Conservation (phyloP, 2,329 filamentous ascomycete genomes). For the Colletotrichum costaricense region DNA sequence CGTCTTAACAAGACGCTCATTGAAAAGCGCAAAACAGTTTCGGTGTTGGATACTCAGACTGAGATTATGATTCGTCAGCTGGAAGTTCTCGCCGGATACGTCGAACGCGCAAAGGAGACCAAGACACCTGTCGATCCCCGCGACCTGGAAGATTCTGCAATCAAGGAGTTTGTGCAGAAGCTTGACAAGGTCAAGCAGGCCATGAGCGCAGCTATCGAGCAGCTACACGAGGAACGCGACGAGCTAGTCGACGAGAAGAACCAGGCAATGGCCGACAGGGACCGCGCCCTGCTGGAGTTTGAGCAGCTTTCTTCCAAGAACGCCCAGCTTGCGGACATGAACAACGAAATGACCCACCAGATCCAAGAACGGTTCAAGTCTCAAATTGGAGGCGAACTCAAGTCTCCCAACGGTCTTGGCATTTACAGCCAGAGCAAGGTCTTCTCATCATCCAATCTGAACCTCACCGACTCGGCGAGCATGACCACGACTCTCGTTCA, state of each 20-base stretch:
- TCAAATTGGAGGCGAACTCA: conserved; percentile 66
- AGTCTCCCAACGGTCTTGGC: conserved; percentile 65
- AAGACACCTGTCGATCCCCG: conserved; percentile 83
- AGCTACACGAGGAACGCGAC: conserved; percentile 78
- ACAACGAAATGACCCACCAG: conserved; percentile 93
- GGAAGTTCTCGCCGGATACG: conserved; percentile 88
- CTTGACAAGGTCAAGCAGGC: conserved; percentile 70
- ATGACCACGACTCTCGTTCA: conserved; percentile 69
- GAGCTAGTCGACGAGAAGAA: conserved; percentile 87
- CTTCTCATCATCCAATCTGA: conserved; percentile 60
- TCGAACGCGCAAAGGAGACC: conserved; percentile 86
- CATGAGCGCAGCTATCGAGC: conserved; percentile 69
- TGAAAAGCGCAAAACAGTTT: conserved; percentile 96
- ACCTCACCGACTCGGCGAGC: conserved; percentile 61
- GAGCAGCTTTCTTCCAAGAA: conserved; percentile 96
- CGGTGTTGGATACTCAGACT: conserved; percentile 91
- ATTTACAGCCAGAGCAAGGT: conserved; percentile 67
- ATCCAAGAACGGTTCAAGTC: conserved; percentile 94
- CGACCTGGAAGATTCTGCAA: conserved; percentile 87
- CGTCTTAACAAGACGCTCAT: conserved; percentile 87
- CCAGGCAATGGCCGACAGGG: conserved; percentile 84
- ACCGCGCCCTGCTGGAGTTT: conserved; percentile 94
- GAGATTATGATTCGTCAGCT: conserved; percentile 96
- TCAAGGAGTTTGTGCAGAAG: conserved; percentile 89
- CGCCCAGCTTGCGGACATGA: conserved; percentile 91